Evolutionary conservation across 2,329 filamentous ascomycete genomes (phyloP).

Genomic region (Microsporum audouinii): DNA sequence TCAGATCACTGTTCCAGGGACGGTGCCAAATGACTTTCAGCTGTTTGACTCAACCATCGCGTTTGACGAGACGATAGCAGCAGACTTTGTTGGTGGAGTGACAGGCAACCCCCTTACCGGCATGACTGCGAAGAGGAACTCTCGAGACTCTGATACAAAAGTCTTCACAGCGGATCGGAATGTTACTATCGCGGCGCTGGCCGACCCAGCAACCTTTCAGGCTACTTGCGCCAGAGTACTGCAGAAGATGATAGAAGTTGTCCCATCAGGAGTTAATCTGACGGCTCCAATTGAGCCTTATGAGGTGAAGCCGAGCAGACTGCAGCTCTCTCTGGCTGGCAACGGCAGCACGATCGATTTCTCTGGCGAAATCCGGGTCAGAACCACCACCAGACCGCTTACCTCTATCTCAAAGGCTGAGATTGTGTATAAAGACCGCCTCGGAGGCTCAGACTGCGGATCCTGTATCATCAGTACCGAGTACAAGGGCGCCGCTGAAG

Average conservation of each 20-base stretch:
- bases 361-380: slow-evolving; percentile 11
- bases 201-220: slow-evolving; percentile 6
- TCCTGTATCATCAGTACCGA: slow-evolving; percentile 7
- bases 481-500: slow-evolving; percentile 7
- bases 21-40: slow-evolving; percentile 8
- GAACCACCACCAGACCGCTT: slow-evolving; percentile 8
- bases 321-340: slow-evolving; percentile 9
- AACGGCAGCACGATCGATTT: slow-evolving; percentile 9
- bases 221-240: slow-evolving; percentile 8
- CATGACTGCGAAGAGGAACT: slow-evolving; percentile 3
- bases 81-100: slow-evolving; percentile 6
- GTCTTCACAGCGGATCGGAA: slow-evolving; percentile 11
- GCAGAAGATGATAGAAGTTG: slow-evolving; percentile 13
- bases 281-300: slow-evolving; percentile 10
- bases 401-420: slow-evolving; percentile 6
- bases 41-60: slow-evolving; percentile 6
- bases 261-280: slow-evolving; percentile 8
- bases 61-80: slow-evolving; percentile 12
- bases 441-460: slow-evolving; percentile 7
- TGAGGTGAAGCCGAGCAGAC: slow-evolving; percentile 9
- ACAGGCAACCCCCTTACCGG: slow-evolving; percentile 8
- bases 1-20: slow-evolving; percentile 6
- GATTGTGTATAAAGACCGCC: slow-evolving; percentile 9
- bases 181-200: slow-evolving; percentile 8
- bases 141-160: slow-evolving; percentile 11